phyloP scores from a whole-genome alignment of 2,329 filamentous ascomycete genomes.

The Aspergillus arachidicola region DNA sequence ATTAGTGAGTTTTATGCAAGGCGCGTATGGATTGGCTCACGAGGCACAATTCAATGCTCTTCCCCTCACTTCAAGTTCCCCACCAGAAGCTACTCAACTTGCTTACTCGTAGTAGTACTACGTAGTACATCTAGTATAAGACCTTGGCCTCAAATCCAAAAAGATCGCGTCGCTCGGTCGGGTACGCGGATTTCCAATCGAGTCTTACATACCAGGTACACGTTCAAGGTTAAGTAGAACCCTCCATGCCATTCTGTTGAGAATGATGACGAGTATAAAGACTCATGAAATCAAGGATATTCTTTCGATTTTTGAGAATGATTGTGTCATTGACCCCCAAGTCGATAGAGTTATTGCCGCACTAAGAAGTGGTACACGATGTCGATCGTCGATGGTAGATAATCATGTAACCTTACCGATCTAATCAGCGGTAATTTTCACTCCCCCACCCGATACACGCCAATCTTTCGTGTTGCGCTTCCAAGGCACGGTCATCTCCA shows the following conservation, averaged over 20 bases:
- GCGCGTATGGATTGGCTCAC: conserved; percentile 3
- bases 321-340: neutral
- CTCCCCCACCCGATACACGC: neutral
- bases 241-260: neutral
- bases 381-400: neutral
- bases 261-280: neutral
- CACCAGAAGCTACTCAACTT: neutral
- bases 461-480: neutral
- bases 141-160: neutral
- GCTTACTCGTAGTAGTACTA: neutral
- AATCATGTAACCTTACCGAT: neutral
- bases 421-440: neutral
- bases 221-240: neutral
- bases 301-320: neutral
- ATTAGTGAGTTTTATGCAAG: neutral
- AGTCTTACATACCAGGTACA: neutral
- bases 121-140: neutral
- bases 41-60: neutral
- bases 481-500: too few relatives aligned
- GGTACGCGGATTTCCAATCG: neutral
- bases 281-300: neutral
- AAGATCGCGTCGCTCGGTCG: neutral
- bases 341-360: neutral
- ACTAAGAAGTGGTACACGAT: neutral
- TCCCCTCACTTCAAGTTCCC: neutral